Percentiles rank a stretch among this genome's conserved stretches.
Evolutionary conservation across 768 basidiomycete genomes (phyloP).

Genomic region (Agrocybe pediades): DNA sequence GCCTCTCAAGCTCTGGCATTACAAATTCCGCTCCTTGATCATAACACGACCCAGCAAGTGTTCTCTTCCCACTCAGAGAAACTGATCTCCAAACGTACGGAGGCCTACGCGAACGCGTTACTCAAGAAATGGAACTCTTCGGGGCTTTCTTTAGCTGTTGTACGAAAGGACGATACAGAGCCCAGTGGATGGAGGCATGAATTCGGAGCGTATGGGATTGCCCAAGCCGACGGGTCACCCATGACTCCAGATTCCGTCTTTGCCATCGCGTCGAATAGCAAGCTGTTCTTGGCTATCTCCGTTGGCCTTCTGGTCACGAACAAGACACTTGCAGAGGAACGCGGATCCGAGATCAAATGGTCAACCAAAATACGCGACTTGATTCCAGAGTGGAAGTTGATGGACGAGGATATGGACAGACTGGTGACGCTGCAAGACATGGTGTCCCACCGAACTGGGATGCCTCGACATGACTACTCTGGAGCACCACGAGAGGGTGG

Average conservation of each 20-base stretch:
- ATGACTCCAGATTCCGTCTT: constrained; percentile 45
- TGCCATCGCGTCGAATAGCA: constrained; percentile 47
- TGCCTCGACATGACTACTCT: constrained; percentile 47
- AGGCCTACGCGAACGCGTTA: constrained; percentile 25
- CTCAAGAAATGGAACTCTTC: constrained; percentile 38
- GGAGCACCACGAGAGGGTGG: constrained; percentile 29
- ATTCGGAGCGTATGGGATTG: constrained; percentile 39
- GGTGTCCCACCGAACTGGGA: constrained; percentile 43
- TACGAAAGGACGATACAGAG: constrained; percentile 30
- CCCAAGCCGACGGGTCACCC: constrained; percentile 32
- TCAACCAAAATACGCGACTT: constrained; percentile 35
- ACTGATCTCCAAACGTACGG: constrained; percentile 27
- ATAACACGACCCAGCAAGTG: background rate
- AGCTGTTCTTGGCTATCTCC: constrained; percentile 39
- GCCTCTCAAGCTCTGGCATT: background rate
- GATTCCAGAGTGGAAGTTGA: constrained; percentile 41
- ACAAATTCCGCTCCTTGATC: background rate
- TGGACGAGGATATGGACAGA: constrained; percentile 36
- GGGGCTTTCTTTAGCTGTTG: constrained; percentile 42
- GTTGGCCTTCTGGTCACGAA: constrained; percentile 42
- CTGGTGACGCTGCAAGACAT: constrained; percentile 41
- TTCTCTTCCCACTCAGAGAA: no score
- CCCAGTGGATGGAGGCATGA: constrained; percentile 38
- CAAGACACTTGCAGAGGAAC: constrained; percentile 30
- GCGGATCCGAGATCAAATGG: constrained; percentile 35